Evolutionary conservation across 495 filamentous ascomycete species (phyloP).

Genomic region (Aspergillus ellipticus): DNA sequence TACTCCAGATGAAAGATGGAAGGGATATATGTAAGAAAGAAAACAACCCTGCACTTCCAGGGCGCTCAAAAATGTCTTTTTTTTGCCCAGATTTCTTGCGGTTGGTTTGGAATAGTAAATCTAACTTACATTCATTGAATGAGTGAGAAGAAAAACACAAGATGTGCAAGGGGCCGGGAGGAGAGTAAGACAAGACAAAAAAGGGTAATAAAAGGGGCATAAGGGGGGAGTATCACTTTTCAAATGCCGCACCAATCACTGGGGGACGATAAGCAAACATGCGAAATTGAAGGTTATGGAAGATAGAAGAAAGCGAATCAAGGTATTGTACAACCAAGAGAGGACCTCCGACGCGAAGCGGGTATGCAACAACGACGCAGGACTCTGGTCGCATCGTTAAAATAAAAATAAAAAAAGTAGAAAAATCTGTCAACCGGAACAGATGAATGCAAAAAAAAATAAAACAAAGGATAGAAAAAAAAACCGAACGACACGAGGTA

Average conservation of each 20-base stretch:
- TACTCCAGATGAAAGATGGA: background rate
- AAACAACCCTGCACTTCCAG: background rate
- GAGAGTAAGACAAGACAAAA: slow-evolving; percentile 20
- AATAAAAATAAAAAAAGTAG: slow-evolving; percentile 17
- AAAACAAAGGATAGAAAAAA: slow-evolving; percentile 10
- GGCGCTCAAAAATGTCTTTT: background rate
- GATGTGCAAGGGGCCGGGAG: slow-evolving; percentile 21
- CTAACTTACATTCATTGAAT: slow-evolving; percentile 25
- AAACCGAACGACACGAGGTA: slow-evolving; percentile 15
- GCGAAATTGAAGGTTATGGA: slow-evolving; percentile 24
- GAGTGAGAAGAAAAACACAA: slow-evolving; percentile 20
- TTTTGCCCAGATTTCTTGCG: slow-evolving; percentile 12
- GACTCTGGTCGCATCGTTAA: slow-evolving; percentile 8
- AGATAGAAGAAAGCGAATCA: slow-evolving; percentile 18
- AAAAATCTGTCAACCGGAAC: slow-evolving; percentile 20
- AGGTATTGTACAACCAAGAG: slow-evolving; percentile 14
- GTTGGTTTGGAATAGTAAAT: slow-evolving; percentile 14
- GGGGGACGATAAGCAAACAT: slow-evolving; percentile 32
- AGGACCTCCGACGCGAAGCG: slow-evolving; percentile 11
- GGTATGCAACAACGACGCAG: slow-evolving; percentile 5
- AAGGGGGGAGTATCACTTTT: slow-evolving; percentile 23
- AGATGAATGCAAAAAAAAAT: slow-evolving; percentile 13
- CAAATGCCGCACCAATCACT: slow-evolving; percentile 27
- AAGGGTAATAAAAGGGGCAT: slow-evolving; percentile 3
- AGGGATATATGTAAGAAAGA: background rate